These are phyloP conservation scores for Sinapis alba DNA, from an alignment of 441 rosid genomes.

Conservation along the genomic window DNA sequence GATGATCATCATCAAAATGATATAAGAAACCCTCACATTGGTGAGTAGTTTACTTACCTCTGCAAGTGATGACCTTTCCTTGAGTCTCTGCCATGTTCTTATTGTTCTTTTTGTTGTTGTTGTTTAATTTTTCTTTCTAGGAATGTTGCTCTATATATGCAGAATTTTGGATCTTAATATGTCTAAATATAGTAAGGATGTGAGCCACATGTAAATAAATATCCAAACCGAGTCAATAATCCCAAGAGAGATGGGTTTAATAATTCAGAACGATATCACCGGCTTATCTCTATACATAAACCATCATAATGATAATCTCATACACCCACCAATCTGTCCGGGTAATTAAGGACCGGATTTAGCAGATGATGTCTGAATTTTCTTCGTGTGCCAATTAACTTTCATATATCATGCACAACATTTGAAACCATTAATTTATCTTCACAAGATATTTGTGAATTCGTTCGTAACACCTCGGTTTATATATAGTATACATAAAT, in stretches of 20 bases:
- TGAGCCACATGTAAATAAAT: slow-evolving; percentile 2
- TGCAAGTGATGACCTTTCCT: slow-evolving; percentile 40
- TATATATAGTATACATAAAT: too few relatives aligned
- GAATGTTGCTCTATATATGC: not conserved
- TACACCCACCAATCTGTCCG: not conserved
- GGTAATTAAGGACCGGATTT: not conserved
- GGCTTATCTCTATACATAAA: not conserved
- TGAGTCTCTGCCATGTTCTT: slow-evolving; percentile 32
- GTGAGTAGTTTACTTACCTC: slow-evolving; percentile 27
- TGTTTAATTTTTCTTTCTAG: not conserved
- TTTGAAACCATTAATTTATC: not conserved
- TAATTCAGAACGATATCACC: not conserved
- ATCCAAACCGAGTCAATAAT: slow-evolving; percentile 26
- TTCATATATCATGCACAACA: not conserved
- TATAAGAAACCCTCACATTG: not conserved
- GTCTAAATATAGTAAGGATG: slow-evolving; percentile 15
- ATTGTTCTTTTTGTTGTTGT: not conserved
- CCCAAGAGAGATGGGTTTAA: slow-evolving; percentile 20
- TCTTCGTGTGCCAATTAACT: not conserved
- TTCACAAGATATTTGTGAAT: slow-evolving; percentile 4
- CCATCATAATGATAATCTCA: not conserved
- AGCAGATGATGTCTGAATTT: not conserved
- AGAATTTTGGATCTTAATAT: not conserved
- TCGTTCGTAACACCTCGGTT: too few relatives aligned
- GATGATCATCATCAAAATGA: not conserved